Evolutionary conservation across 768 basidiomycete genomes (phyloP), one percentile per base, ranked within the genome.

Genomic region (Neoboletus subvelutipes): DNA sequence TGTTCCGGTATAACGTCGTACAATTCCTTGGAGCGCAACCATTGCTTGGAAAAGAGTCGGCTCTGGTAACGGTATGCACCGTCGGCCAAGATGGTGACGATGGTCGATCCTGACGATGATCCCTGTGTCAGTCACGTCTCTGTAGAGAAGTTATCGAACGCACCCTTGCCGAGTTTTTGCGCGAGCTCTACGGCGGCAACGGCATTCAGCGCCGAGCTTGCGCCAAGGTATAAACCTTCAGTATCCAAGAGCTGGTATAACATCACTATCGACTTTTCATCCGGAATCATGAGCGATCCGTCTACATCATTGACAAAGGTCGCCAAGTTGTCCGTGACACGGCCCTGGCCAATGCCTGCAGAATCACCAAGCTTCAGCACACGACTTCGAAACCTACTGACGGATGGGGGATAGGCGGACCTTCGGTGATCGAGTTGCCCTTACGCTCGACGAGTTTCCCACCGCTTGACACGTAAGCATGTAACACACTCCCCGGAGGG

Each of bases 11-110:
- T 92, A 24, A 87, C 86, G 34, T 81, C 77, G 41, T 82, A 79
- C 49, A 99, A 76, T 0, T 81, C 86, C 70, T 98, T 98, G 36
- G 81, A 77, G 68, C 85, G 78, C 46, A 99, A 75, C 97, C 97
- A 99, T 64, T 84, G 83, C 71, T 90, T 90, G 17, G 94, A 97
- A 77, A 99, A 99, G 36, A 99, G 76, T 12, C 97, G 83, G 58
- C 92, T 95, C 76, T 98, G 97, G 69, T 99, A 97, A 68, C 97
- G 83, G 68, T 98, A 96, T 45, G 97, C 97, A 8, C 96, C 97
- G 68, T 99, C 97, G 71, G 90, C 92, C 39, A 99, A 75, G 51
- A 98, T 81, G 5, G 97, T 99, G 2, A 86, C 94, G 29, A 98
- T 79, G 17, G 80, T 92, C 22, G 88, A 88, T 36, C 90, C 91